Evolutionary conservation across 495 filamentous ascomycete genomes (phyloP).

Genomic region (Xylaria palmicola): DNA sequence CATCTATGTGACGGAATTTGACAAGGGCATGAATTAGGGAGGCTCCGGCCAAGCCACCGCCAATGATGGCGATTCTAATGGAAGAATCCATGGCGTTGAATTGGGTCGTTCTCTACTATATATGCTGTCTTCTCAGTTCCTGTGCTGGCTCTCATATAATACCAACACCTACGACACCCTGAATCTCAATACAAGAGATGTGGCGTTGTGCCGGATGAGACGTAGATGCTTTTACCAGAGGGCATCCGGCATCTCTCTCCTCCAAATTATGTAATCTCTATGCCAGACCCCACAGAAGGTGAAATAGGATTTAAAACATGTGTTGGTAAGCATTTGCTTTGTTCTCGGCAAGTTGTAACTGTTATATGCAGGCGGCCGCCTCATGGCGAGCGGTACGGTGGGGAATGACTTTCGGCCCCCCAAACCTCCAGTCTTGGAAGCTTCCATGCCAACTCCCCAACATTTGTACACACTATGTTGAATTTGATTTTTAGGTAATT

Average conservation of each 20-base stretch:
- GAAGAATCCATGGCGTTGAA: not conserved
- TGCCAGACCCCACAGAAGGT: too few species aligned
- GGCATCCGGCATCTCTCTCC: too few species aligned
- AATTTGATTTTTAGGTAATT: too few species aligned
- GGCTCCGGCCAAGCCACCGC: conserved; percentile 26
- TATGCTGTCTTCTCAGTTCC: not conserved
- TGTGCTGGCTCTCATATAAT: not conserved
- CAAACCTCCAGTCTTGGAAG: too few species aligned
- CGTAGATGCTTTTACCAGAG: too few species aligned
- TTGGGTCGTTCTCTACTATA: not conserved
- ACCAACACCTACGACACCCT: not conserved
- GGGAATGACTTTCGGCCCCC: too few species aligned
- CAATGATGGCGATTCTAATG: conserved; percentile 26
- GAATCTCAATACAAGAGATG: not conserved
- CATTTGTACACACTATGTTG: too few species aligned
- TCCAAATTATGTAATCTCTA: not conserved
- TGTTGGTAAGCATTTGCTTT: not conserved
- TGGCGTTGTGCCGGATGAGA: not conserved
- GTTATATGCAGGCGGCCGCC: not conserved
- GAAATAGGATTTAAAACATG: not conserved
- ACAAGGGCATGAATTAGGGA: conserved; percentile 24
- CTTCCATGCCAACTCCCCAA: too few species aligned
- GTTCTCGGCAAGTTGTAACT: not conserved
- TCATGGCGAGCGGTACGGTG: too few species aligned
- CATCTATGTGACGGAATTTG: conserved; percentile 25